Percentiles rank a stretch among this genome's conserved stretches.
phyloP scores from a whole-genome alignment of 2,329 filamentous ascomycete genomes.

The Calonectria crousiana region DNA sequence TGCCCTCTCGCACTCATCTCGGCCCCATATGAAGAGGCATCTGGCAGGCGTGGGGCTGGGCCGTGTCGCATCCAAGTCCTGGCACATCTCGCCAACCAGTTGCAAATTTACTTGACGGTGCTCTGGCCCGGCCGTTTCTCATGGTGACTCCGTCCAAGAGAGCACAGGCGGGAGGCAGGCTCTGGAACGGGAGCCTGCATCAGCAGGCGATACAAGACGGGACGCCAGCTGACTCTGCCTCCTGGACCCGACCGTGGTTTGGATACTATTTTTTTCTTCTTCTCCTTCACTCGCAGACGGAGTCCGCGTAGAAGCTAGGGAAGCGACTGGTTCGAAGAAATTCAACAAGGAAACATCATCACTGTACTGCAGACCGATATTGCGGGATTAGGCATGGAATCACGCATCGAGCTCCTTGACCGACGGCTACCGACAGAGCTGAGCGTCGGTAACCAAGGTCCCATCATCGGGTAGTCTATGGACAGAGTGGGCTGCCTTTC shows the following conservation, averaged over 20 bases:
- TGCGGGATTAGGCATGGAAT: slow-evolving; percentile 36
- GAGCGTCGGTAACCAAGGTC: slow-evolving; percentile 31
- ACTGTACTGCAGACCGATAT: slow-evolving; percentile 36
- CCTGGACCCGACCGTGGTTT: slow-evolving; percentile 34
- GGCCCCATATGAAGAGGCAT: slow-evolving; percentile 37
- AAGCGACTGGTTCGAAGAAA: slow-evolving; percentile 14
- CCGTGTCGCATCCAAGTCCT: slow-evolving; percentile 38
- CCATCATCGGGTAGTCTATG: slow-evolving; percentile 29
- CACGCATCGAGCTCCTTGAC: slow-evolving; percentile 40
- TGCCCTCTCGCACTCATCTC: slow-evolving; percentile 26
- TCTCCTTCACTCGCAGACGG: slow-evolving; percentile 16
- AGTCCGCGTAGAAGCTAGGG: slow-evolving; percentile 36
- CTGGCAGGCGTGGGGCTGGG: slow-evolving; percentile 33
- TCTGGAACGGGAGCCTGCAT: slow-evolving; percentile 48
- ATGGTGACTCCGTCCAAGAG: slow-evolving; percentile 34
- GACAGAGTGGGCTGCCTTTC: slow-evolving; percentile 32
- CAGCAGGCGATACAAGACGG: slow-evolving; percentile 42
- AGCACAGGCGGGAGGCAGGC: slow-evolving; percentile 40
- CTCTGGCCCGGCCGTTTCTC: slow-evolving; percentile 41
- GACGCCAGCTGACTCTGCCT: slow-evolving; percentile 34
- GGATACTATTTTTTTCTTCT: slow-evolving; percentile 29
- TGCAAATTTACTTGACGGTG: slow-evolving; percentile 39
- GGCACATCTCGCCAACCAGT: slow-evolving; percentile 40
- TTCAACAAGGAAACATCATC: slow-evolving; percentile 31
- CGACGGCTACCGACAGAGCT: slow-evolving; percentile 28